Conservation (phyloP, 2,329 filamentous ascomycete species). For the Aspergillus persii region DNA sequence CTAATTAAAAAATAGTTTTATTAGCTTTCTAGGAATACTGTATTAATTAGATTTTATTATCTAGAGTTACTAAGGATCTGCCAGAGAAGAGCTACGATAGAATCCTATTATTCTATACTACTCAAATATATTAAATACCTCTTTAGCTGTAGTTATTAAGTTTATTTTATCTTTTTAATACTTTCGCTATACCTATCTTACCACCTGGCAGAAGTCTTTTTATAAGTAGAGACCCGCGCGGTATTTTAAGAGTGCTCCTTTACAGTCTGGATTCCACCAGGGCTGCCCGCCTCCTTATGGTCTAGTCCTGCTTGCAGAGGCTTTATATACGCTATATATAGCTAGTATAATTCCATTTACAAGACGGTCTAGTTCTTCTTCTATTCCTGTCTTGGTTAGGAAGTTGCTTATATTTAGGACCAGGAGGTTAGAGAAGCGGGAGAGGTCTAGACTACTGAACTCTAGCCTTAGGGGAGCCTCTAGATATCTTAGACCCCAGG, state of each 20-base stretch:
- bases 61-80: conserved; percentile 2
- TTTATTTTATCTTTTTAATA: conserved; percentile 1
- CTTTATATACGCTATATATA: background rate
- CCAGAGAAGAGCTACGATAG: too few relatives aligned
- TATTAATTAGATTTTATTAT: too few relatives aligned
- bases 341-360: background rate
- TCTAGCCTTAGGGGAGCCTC: background rate
- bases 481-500: background rate
- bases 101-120: too few relatives aligned
- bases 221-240: background rate
- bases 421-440: background rate
- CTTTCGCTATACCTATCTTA: background rate
- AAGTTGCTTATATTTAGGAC: background rate
- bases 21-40: too few relatives aligned
- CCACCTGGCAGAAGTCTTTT: background rate
- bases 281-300: background rate
- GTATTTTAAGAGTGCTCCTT: background rate
- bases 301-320: background rate
- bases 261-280: background rate
- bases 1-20: too few relatives aligned
- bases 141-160: conserved; percentile 6
- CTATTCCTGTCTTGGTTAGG: background rate
- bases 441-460: background rate
- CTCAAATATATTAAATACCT: too few relatives aligned
- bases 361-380: background rate